Base-by-base conservation (phyloP, 2,329 filamentous ascomycete genomes). In the Phoma sp. region DNA sequence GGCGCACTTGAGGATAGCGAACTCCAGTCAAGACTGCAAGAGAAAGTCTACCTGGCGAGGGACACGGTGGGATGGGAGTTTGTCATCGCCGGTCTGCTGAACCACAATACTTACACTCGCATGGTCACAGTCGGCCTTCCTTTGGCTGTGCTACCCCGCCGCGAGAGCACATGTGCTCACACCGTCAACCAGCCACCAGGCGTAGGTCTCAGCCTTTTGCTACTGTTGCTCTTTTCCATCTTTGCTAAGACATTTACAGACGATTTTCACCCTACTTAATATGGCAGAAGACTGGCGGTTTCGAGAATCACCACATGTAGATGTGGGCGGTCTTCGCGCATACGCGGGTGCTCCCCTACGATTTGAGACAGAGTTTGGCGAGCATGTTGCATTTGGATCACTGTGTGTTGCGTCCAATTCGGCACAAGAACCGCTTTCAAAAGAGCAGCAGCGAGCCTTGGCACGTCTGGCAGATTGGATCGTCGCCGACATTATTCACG, bases 211-310 rank as follows among this genome's bases (percentile, higher is more conserved):
- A 3, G 57, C 63, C 6, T 17, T 7, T 15, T 13, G 13, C 17
- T 17, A 17, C 17, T 2, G 13, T 12, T 44, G 56, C 40, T 29
- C 1, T 12, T 31, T 29, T 31, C 29, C 12, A 12, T 15, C 1
- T 4, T 21, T 31, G 38, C 52, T 58, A 15, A 60, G 51, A 31
- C 2, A 27, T 2, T 10, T 10, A 19, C 43, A 72, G 71, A 72
- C 63, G 2, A 72, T 81, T 0, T 80, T 81, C 44, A 68, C 74
- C 17, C 33, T 81, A 0, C 74, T 75, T 0, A 73, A 80, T 38
- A 77, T 80, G 74, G 58, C 68, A 6, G 60, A 73, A 4, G 79
- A 81, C 46, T 81, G 79, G 79, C 71, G 79, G 4, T 81, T 80
- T 37, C 58, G 68, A 25, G 51, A 70, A 0, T 79, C 74, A 0